Conservation (phyloP, 2,329 filamentous ascomycete species). For the Monosporascus cannonballus region DNA sequence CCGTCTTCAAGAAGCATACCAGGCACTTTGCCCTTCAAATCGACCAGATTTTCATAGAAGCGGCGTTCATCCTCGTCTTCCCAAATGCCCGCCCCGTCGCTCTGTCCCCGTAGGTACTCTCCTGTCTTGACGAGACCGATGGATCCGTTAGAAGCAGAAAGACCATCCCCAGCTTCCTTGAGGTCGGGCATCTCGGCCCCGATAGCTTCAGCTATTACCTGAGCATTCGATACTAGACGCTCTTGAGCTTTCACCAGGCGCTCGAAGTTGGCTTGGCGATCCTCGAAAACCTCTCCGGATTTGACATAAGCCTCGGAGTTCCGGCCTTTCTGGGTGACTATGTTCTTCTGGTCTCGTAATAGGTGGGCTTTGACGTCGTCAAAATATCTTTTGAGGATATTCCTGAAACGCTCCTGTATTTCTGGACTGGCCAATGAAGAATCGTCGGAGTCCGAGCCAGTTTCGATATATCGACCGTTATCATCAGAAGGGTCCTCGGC, state of each 20-base stretch:
- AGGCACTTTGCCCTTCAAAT: slow-evolving; percentile 92
- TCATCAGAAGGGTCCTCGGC: slow-evolving; percentile 42
- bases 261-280: slow-evolving; percentile 92
- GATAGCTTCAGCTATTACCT: slow-evolving; percentile 82
- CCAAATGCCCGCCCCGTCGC: slow-evolving; percentile 92
- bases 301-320: slow-evolving; percentile 99
- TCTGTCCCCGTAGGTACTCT: slow-evolving; percentile 85
- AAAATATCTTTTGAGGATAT: slow-evolving; percentile 80
- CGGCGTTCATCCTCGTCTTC: slow-evolving; percentile 96
- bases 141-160: slow-evolving; percentile 61
- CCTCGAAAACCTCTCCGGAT: slow-evolving; percentile 96
- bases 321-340: slow-evolving; percentile 79
- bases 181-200: slow-evolving; percentile 91
- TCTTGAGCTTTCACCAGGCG: slow-evolving; percentile 90
- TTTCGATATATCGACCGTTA: slow-evolving; percentile 41
- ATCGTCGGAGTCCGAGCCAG: slow-evolving; percentile 49
- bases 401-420: slow-evolving; percentile 78
- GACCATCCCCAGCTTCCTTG: slow-evolving; percentile 70
- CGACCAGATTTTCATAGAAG: slow-evolving; percentile 95
- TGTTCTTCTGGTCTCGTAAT: slow-evolving; percentile 83
- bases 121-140: slow-evolving; percentile 93
- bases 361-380: slow-evolving; percentile 89
- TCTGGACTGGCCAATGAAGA: slow-evolving; percentile 70
- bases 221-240: slow-evolving; percentile 81
- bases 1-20: slow-evolving; percentile 87